Evolutionary conservation across 2,329 filamentous ascomycete genomes (phyloP), one percentile per base, ranked within the genome.

Genomic region (Penicillium hordei): DNA sequence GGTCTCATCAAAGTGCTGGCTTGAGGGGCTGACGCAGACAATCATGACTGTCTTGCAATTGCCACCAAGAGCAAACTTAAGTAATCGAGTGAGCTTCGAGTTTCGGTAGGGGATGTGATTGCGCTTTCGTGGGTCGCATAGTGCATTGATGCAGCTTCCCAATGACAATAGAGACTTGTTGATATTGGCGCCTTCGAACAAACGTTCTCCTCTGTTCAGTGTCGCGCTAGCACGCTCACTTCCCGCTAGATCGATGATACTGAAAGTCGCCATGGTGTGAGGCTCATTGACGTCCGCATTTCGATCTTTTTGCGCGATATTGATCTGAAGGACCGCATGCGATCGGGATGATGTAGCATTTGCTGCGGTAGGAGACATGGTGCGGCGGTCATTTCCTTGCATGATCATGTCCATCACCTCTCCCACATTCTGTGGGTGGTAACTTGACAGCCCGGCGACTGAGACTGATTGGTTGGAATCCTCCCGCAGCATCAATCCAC

Each of bases 41-140:
- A 99, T 97, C 94, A 99, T 99, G 73, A 99, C 94, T 0, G 94
- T 99, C 77, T 93, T 95, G 82, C 94, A 99, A 75, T 99, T 99
- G 3, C 94, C 94, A 31, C 94, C 94, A 0, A 99, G 85, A 0
- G 93, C 96, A 77, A 99, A 99, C 70, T 99, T 99, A 53, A 99
- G 84, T 5, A 99, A 82, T 52, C 94, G 88, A 0, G 94, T 99
- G 54, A 99, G 87, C 71, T 97, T 99, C 63, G 93, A 97, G 78
- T 99, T 97, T 67, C 94, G 87, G 78, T 99, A 99, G 0, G 94
- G 94, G 15, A 99, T 90, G 75, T 99, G 94, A 65, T 95, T 94
- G 64, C 86, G 89, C 78, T 94, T 96, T 51, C 91, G 86, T 5
- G 90, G 86, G 71, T 99, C 94, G 77, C 94, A 99, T 17, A 99